phyloP scores from a whole-genome alignment of 2,329 filamentous ascomycete genomes.

The Rhynchosporium graminicola region DNA sequence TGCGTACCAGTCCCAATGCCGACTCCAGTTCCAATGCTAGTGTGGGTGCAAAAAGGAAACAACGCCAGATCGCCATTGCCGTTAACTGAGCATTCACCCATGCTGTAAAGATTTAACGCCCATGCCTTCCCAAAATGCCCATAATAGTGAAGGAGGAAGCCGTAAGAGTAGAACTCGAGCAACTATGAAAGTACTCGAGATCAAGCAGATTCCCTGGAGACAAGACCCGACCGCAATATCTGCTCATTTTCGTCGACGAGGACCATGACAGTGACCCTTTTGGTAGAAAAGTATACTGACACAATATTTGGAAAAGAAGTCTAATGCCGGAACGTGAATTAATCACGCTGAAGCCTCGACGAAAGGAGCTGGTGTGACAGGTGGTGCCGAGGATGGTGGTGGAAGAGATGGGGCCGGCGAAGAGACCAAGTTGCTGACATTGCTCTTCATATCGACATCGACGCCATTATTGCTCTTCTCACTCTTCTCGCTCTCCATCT shows the following conservation, averaged over 20 bases:
- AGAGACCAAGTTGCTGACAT: conserved; percentile 42
- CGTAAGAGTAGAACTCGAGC: conserved; percentile 1
- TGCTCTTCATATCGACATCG: conserved; percentile 60
- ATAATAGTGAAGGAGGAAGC: neutral
- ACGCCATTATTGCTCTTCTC: conserved; percentile 61
- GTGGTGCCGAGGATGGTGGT: conserved; percentile 36
- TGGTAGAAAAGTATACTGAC: conserved; percentile 14
- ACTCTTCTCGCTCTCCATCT: conserved; percentile 55
- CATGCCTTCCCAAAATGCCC: conserved; percentile 12
- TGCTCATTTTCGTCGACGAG: neutral
- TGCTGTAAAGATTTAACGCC: conserved; percentile 17
- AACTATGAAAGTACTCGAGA: conserved; percentile 6
- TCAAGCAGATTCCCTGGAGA: neutral
- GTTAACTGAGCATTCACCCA: conserved; percentile 2
- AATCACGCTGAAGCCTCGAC: conserved; percentile 24
- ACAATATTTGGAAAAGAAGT: conserved; percentile 3
- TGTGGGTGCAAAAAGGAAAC: neutral
- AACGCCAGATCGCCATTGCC: conserved; percentile 17
- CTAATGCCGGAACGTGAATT: neutral
- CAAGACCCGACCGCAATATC: conserved; percentile 4
- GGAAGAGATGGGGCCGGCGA: conserved; percentile 47
- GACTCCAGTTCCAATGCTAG: neutral
- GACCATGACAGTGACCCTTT: neutral
- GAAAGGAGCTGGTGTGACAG: conserved; percentile 20
- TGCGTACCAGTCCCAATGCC: neutral